Evolutionary conservation across 805 yeast species (phyloP), one percentile per base, ranked within the genome.

Genomic region (Candida caryicola): DNA sequence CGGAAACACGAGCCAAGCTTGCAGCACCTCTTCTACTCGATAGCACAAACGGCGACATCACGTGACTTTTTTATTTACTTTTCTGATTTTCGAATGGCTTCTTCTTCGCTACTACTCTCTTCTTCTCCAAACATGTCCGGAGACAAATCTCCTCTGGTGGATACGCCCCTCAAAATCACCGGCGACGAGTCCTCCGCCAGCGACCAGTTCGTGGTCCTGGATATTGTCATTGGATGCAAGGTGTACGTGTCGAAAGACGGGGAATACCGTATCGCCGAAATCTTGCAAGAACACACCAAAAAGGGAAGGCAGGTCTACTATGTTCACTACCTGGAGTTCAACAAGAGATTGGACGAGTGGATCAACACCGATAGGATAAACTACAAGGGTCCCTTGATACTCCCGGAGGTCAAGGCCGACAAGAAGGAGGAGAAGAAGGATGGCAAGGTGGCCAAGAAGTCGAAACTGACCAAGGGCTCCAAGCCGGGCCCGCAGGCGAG

Each of bases 281-380:
- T 93, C 30, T 66, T 93, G 31, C 87, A 90, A 14, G 74, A 79
- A 34, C 87, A 85, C 45, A 62, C 75, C 32, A 80, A 85, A 52
- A 83, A 88, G 57, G 87, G 90, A 10, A 77, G 84, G 44, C 78
- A 80, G 23, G 85, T 79, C 47, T 90, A 83, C 60, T 93, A 93
- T 58, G 96, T 93, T 21, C 99, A 93, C 61, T 93, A 89, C 64
- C 87, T 81, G 37, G 96, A 90, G 50, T 93, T 82, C 70, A 93
- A 93, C 69, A 93, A 93, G 45, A 84, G 99, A 60, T 73, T 93
- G 50, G 99, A 93, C 66, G 99, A 93, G 60, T 91, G 98, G 98
- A 78, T 93, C 5, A 70, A 74, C 15, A 71, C 77, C 4, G 81
- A 79, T 26, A 73, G 95, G 36, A 80, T 93, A 8, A 86, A 88